Base-by-base conservation (phyloP, 2,329 filamentous ascomycete genomes). In the Penicillium capsulatum region DNA sequence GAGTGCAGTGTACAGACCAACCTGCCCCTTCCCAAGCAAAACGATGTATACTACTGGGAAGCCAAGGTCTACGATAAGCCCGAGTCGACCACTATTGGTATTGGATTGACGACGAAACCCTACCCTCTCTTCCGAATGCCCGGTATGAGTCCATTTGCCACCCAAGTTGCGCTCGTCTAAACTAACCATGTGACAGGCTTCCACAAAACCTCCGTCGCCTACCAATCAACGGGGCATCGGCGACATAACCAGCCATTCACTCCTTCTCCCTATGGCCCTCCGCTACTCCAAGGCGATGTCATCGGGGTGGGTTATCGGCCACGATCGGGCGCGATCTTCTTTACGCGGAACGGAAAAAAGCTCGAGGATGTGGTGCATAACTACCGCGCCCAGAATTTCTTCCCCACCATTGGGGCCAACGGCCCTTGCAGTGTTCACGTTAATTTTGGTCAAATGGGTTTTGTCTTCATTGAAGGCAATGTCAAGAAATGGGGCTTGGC, bases 41-140 rank as follows among this genome's bases (percentile, higher is more conserved):
- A 98, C 60, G 92, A 98, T 60, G 91, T 97, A 8, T 98, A 98
- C 66, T 98, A 98, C 67, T 98, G 92, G 92, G 92, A 98, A 66
- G 86, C 90, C 40, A 98, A 98, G 73, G 84, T 98, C 37, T 98
- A 94, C 68, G 92, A 98, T 47, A 97, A 97, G 69, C 89, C 92
- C 3, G 92, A 97, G 48, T 80, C 72, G 43, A 94, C 88, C 0
- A 71, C 88, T 51, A 77, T 98, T 47, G 90, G 86, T 60, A 89
- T 98, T 54, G 92, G 92, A 52, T 86, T 98, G 74, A 86, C 86
- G 31, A 98, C 92, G 14, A 98, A 98, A 62, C 92, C 92, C 6
- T 98, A 98, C 64, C 92, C 92, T 13, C 71, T 97, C 33, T 98
- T 98, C 65, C 77, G 92, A 57, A 70, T 98, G 58, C 92, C 92